Percentiles rank a stretch among this genome's conserved stretches.
These are phyloP conservation scores for Nigrograna mackinnonii DNA, from an alignment of 2,329 filamentous ascomycete genomes.

Conservation along the genomic window DNA sequence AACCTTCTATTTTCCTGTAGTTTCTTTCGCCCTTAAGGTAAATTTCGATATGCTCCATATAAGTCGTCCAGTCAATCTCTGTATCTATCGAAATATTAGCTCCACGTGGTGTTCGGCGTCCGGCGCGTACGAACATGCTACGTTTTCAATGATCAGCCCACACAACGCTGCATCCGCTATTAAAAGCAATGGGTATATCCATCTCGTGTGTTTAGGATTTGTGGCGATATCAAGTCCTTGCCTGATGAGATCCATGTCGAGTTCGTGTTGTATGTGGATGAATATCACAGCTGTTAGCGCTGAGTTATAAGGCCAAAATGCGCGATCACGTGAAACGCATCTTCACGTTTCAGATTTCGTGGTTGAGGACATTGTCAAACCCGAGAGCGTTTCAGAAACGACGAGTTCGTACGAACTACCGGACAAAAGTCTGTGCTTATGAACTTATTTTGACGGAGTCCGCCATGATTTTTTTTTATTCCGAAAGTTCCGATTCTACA, in stretches of 20 bases:
- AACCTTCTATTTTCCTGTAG: conserved; percentile 83
- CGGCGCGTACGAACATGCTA: conserved; percentile 69
- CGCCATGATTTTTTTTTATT: too few relatives aligned
- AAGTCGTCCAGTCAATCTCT: conserved; percentile 96
- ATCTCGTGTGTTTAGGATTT: conserved; percentile 62
- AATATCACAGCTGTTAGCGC: conserved; percentile 11
- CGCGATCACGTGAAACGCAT: conserved; percentile 22
- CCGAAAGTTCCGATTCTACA: too few relatives aligned
- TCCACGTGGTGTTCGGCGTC: conserved; percentile 5
- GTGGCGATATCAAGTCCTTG: conserved; percentile 46
- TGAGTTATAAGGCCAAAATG: conserved; percentile 21
- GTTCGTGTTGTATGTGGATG: conserved; percentile 9
- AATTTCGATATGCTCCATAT: conserved; percentile 89
- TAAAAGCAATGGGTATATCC: conserved; percentile 70
- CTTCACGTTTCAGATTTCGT: conserved; percentile 22
- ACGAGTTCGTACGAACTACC: conserved; percentile 19
- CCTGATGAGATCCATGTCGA: conserved; percentile 41
- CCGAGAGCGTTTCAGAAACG: conserved; percentile 28
- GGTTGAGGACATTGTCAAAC: conserved; percentile 20
- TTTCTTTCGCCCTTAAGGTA: conserved; percentile 84
- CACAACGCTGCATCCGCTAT: conserved; percentile 73
- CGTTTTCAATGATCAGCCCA: conserved; percentile 73
- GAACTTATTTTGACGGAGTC: too few relatives aligned
- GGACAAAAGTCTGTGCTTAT: too few relatives aligned
- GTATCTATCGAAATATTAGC: conserved; percentile 65